Conservation (phyloP, 805 yeast species). For the Saccharomycopsis javanensis region DNA sequence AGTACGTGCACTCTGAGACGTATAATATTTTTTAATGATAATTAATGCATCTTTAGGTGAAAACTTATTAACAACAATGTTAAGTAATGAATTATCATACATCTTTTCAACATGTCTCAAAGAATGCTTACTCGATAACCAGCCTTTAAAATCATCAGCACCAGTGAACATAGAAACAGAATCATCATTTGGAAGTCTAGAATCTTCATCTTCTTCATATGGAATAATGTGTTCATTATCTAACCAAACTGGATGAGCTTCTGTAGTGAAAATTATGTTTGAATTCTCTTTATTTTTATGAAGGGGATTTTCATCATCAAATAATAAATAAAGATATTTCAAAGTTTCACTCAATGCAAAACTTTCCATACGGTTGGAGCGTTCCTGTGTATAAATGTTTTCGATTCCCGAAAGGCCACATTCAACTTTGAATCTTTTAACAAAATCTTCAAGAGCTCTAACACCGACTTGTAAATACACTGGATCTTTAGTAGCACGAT, state of each 20-base stretch:
- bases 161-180: conserved; percentile 1
- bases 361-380: conserved; percentile 82
- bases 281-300: conserved; percentile 30
- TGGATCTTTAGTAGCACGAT: conserved; percentile 80
- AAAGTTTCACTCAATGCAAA: conserved; percentile 83
- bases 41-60: conserved; percentile 2
- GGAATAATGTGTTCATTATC: conserved; percentile 28
- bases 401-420: conserved; percentile 81
- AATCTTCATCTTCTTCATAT: conserved; percentile 21
- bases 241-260: conserved; percentile 86
- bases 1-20: neutral
- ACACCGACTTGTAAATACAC: conserved; percentile 70
- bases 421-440: conserved; percentile 39
- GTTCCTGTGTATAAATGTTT: conserved; percentile 51
- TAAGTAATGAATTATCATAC: neutral
- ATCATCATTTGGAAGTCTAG: conserved; percentile 8
- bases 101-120: neutral
- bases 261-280: conserved; percentile 60
- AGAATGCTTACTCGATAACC: neutral
- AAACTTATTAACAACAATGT: neutral
- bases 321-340: conserved; percentile 70
- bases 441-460: conserved; percentile 46
- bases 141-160: neutral
- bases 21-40: neutral
- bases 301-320: conserved; percentile 55